These are phyloP conservation scores for Chaetomium fimeti DNA, from an alignment of 495 filamentous ascomycete genomes.

Conservation along the genomic window DNA sequence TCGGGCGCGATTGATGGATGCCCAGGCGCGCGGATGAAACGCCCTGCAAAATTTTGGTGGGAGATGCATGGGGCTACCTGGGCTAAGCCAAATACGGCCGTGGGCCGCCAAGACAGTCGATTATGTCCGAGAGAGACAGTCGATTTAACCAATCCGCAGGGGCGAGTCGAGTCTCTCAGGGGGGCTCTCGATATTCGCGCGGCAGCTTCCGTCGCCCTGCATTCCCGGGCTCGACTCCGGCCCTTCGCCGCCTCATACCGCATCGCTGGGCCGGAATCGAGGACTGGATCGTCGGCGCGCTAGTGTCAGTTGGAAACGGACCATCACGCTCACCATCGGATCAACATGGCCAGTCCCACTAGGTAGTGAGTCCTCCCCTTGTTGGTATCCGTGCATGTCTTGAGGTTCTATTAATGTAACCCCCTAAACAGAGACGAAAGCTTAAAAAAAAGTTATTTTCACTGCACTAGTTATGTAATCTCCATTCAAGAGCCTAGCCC, in stretches of 20 bases:
- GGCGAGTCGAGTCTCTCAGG: too few species aligned
- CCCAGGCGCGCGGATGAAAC: too few species aligned
- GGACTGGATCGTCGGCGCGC: neutral
- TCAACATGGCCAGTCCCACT: too few species aligned
- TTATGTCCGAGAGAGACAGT: too few species aligned
- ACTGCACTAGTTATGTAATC: neutral
- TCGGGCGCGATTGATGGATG: too few species aligned
- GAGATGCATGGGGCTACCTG: too few species aligned
- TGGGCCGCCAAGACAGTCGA: too few species aligned
- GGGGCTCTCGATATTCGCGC: neutral
- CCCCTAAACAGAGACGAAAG: too few species aligned
- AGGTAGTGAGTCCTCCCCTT: neutral
- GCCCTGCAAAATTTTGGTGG: too few species aligned
- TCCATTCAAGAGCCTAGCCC: neutral
- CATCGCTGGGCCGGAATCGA: neutral
- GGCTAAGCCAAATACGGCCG: too few species aligned
- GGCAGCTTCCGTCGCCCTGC: neutral
- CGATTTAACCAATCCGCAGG: too few species aligned
- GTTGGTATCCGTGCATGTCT: neutral
- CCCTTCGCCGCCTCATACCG: neutral
- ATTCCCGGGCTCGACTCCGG: neutral
- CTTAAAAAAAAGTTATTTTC: too few species aligned
- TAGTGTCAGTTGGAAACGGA: conserved; percentile 3
- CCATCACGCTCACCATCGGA: neutral
- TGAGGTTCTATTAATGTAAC: neutral